phyloP scores from a whole-genome alignment of 768 basidiomycete genomes.

The Kwoniella bestiolae region DNA sequence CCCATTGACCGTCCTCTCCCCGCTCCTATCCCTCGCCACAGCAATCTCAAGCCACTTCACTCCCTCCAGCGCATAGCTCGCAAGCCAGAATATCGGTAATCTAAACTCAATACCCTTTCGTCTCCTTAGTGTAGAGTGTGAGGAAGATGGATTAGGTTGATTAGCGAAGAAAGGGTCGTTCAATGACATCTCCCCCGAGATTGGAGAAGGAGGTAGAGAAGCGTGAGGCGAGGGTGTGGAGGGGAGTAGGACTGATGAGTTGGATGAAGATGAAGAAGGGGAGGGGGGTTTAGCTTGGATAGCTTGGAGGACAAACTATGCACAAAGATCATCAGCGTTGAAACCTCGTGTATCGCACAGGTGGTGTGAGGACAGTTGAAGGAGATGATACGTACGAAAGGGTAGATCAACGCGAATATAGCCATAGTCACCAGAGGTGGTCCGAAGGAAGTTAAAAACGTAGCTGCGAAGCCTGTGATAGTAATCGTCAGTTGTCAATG shows the following conservation, averaged over 20 bases:
- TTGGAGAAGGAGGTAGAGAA: conserved; percentile 38
- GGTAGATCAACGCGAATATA: conserved; percentile 55
- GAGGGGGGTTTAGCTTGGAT: conserved; percentile 47
- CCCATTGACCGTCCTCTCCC: neutral
- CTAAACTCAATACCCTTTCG: neutral
- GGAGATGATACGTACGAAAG: conserved; percentile 38
- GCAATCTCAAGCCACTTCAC: conserved; percentile 44
- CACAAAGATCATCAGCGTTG: no score
- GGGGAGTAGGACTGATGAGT: conserved; percentile 22
- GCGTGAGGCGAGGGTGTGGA: conserved; percentile 40
- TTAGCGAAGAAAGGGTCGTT: conserved; percentile 37
- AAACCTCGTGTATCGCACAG: neutral
- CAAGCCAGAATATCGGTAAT: conserved; percentile 47
- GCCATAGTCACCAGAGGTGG: conserved; percentile 52
- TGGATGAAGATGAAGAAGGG: conserved; percentile 7
- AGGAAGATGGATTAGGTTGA: neutral
- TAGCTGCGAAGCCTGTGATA: conserved; percentile 38
- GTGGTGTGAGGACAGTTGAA: neutral
- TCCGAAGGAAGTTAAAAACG: conserved; percentile 48
- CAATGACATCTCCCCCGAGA: conserved; percentile 1
- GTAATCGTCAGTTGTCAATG: neutral
- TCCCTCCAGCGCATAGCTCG: conserved; percentile 40
- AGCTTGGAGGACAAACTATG: conserved; percentile 54
- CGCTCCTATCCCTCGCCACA: conserved; percentile 31
- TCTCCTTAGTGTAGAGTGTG: neutral